phyloP scores from a whole-genome alignment of 2,329 filamentous ascomycete species.

The Magnaporthiopsis poae region DNA sequence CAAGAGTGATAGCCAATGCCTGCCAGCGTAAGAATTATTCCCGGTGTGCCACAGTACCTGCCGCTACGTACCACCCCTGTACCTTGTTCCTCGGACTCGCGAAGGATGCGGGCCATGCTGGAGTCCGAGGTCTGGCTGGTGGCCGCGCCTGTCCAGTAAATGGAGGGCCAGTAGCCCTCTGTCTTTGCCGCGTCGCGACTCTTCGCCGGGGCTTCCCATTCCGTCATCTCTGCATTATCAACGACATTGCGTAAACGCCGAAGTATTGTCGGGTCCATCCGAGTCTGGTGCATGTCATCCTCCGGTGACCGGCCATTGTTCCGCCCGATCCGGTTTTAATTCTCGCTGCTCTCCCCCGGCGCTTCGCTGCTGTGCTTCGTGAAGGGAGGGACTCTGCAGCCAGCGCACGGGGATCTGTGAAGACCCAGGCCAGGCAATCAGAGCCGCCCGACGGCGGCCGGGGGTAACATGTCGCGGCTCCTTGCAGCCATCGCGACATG shows the following conservation, averaged over 20 bases:
- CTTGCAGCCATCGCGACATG: background rate
- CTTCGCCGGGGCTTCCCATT: background rate
- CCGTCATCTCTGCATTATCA: background rate
- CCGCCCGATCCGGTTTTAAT: no score
- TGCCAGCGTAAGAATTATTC: background rate
- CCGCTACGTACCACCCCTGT: background rate
- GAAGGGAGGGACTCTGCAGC: no score
- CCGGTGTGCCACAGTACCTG: no score
- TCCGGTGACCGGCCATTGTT: background rate
- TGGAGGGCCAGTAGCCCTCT: background rate
- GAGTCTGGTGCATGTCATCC: background rate
- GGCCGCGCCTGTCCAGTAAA: background rate
- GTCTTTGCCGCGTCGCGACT: background rate
- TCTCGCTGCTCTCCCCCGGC: no score
- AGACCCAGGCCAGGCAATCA: background rate
- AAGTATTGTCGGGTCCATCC: background rate
- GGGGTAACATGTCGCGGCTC: background rate
- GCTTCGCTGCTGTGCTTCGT: no score
- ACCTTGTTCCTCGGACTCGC: background rate
- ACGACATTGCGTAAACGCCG: background rate
- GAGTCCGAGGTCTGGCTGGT: background rate
- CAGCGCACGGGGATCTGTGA: no score
- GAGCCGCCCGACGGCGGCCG: background rate
- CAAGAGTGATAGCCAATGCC: background rate
- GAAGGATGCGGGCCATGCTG: background rate